These are phyloP conservation scores for Wilcoxina mikolae DNA, from an alignment of 495 filamentous ascomycete genomes.

Conservation along the genomic window DNA sequence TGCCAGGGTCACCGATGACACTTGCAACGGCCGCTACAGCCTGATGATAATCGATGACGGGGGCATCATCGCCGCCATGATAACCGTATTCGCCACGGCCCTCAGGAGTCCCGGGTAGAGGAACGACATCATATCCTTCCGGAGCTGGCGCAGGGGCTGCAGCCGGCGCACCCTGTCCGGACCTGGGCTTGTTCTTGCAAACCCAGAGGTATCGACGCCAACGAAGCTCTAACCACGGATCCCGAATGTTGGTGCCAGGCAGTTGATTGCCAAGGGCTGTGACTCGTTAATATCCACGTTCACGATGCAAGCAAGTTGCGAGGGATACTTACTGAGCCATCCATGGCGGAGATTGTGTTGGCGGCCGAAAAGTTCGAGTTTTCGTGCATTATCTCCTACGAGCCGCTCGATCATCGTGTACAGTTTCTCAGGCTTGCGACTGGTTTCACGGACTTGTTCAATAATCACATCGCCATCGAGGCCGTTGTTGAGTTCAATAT, in stretches of 20 bases:
- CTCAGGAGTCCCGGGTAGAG: too few relatives aligned
- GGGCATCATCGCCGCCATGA: too few relatives aligned
- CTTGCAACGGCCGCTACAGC: too few relatives aligned
- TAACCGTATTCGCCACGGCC: too few relatives aligned
- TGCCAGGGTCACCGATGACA: too few relatives aligned
- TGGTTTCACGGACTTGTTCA: conserved; percentile 17
- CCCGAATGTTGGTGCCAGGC: not conserved
- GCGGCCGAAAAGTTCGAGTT: conserved; percentile 19
- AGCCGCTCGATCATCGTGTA: conserved; percentile 19
- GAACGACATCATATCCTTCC: too few relatives aligned
- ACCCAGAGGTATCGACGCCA: not conserved
- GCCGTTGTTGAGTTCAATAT: conserved; percentile 3
- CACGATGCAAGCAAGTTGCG: not conserved
- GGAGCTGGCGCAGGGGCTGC: too few relatives aligned
- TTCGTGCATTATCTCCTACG: conserved; percentile 10
- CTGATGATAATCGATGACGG: too few relatives aligned
- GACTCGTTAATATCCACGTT: not conserved
- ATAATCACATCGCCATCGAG: conserved; percentile 14
- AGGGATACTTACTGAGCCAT: conserved; percentile 10
- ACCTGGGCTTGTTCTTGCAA: not conserved
- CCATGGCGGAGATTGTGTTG: conserved; percentile 21
- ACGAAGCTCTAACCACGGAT: not conserved
- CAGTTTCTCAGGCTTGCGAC: conserved; percentile 19
- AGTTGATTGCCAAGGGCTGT: conserved; percentile 2
- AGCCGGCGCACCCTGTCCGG: too few relatives aligned